Base-by-base conservation (phyloP, 306 rosid genomes). In the Fagus sylvatica region DNA sequence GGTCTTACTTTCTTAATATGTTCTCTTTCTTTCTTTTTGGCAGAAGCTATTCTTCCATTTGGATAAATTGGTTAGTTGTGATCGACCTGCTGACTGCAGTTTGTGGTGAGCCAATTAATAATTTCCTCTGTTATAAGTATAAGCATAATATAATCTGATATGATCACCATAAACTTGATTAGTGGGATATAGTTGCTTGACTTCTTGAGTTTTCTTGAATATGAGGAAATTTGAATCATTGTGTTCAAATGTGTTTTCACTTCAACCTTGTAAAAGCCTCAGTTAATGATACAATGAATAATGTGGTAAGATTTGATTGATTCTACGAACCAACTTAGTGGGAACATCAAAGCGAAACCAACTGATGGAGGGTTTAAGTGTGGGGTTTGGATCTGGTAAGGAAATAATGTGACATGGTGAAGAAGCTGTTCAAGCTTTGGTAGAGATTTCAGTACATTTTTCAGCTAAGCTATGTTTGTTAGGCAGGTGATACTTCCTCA, bases 21-120 rank as follows among this genome's bases (percentile, higher is more conserved):
- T 64, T 67, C 56, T 77, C 78, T 12, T 73, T 64, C 16, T 0
- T 10, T 82, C 61, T 74, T 76, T 75, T 78, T 51, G 75, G 87
- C 97, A 95, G 99, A 89, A 90, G 78, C 43, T 95, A 76, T 91
- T 95, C 88, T 78, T 80, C 79, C 88, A 85, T 91, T 72, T 95
- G 88, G 98, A 92, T 87, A 92, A 80, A 81, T 60, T 89, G 85
- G 87, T 87, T 81, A 78, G 87, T 43, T 90, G 95, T 73, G 96
- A 81, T 78, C 85, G 87, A 72, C 98, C 98, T 74, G 86, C 91
- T 72, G 82, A 82, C 74, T 85, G 91, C 89, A 82, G 74, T 61
- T 68, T 91, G 62, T 95, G 99, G 99, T 95, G 85, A 88, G 97
- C 81, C 54, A 76, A 56, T 79, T 33, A 46, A 73, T 76, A 57